These are phyloP conservation scores for Exophiala sp. DNA, from an alignment of 2,329 filamentous ascomycete species.

Conservation along the genomic window DNA sequence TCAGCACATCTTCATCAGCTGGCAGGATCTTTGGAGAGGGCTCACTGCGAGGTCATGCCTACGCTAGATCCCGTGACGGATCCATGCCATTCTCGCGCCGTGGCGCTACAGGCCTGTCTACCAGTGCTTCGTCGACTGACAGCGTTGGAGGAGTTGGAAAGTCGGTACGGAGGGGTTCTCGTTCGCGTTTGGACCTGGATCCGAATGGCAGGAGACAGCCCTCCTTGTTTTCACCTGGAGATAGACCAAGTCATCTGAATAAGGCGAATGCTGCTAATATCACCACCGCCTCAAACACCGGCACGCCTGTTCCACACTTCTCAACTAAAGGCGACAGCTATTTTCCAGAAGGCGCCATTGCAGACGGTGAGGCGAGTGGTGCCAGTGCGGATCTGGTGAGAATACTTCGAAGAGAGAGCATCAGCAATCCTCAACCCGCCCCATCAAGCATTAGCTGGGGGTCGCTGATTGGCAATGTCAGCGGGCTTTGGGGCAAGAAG, in stretches of 20 bases:
- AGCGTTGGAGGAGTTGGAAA: constrained; percentile 29
- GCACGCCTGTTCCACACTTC: constrained; percentile 51
- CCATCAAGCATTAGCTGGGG: constrained; percentile 51
- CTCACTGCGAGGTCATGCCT: constrained; percentile 13
- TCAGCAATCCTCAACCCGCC: constrained; percentile 42
- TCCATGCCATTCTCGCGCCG: constrained; percentile 12
- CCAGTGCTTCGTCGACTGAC: constrained; percentile 43
- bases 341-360: constrained; percentile 22
- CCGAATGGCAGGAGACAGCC: constrained; percentile 4
- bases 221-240: constrained; percentile 42
- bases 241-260: constrained; percentile 37
- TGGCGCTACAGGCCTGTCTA: constrained; percentile 30
- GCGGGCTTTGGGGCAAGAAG: constrained; percentile 47
- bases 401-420: constrained; percentile 50
- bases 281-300: constrained; percentile 46
- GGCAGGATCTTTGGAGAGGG: constrained; percentile 7
- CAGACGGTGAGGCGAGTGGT: constrained; percentile 38
- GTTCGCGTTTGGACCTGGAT: constrained; percentile 4
- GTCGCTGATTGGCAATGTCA: constrained; percentile 46
- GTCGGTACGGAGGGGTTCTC: constrained; percentile 10
- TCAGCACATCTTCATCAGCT: constrained; percentile 16
- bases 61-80: constrained; percentile 16
- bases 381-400: constrained; percentile 53
- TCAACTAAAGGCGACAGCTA: constrained; percentile 29
- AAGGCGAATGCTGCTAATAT: constrained; percentile 49